Evolutionary conservation across 176 grass and related monocot species (phyloP), one percentile per base, ranked within the genome.

Genomic region (Raddia distichophylla): DNA sequence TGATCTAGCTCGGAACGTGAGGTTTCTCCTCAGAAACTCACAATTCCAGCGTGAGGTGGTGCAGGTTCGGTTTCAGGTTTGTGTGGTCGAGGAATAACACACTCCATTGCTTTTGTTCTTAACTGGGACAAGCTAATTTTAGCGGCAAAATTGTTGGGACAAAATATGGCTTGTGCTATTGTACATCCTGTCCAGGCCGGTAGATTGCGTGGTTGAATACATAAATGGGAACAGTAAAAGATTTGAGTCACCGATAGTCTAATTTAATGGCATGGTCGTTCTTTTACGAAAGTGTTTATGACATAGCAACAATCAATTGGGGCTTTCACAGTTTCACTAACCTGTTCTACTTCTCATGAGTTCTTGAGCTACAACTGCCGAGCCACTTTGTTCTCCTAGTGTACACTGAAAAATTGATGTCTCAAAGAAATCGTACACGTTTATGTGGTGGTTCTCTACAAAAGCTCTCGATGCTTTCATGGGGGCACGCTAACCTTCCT

Each of bases 71-170:
- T 59, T 78, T 83, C 68, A 57, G 73, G 66, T 71, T 71, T 46
- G 64, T 80, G 82, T 71, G 90, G 90, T 75, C 67, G 51, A 60
- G 73, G 86, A 46, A 62, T 58, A 88, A 59, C n/a, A 59, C 19
- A 59, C n/a, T 59, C 57, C 57, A 59, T 22, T 66, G 72, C 7
- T 71, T 71, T 76, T 60, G 12, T 68, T 75, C 82, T 83, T 86
- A 90, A 78, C 67, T 73, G 83, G 80, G 80, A 37, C 46, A 69
- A 43, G 55, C 93, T 93, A 93, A 90, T 71, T 81, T 84, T 91
- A 87, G 88, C 34, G 78, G 14, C 1, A 60, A 54, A 3, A 15
- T 20, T 18, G 47, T 52, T 53, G 19, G 14, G 44, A 64, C 11
- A 75, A 75, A 76, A 74, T 66, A 82, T 73, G 79, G 18, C 27